Evolutionary conservation across 2,329 filamentous ascomycete genomes (phyloP), one percentile per base, ranked within the genome.

Genomic region (Chalaropsis thielavioides): DNA sequence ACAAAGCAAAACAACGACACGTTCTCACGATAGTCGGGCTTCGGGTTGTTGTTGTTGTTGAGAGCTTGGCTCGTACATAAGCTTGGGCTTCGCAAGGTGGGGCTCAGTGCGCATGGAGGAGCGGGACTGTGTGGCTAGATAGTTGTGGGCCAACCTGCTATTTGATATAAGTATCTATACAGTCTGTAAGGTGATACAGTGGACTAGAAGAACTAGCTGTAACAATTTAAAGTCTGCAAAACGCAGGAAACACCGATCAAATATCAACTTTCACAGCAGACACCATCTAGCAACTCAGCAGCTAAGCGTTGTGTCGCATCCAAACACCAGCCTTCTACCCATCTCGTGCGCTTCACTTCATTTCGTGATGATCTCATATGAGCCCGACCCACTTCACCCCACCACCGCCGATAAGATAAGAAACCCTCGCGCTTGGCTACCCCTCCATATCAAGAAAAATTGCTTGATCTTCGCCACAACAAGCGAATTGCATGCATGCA

Each of bases 321-420:
- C 31, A 58, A 58, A 38, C 15, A 58, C 15, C 15, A n/a, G 15
- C 7, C 35, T 38, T 38, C 5, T 7, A 8, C 27, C 24, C 13
- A 35, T 11, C 7, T 38, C 31, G 10, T 8, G 13, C 17, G 10
- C 27, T 58, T n/a, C 22, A 22, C 27, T 58, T n/a, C 22, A 22
- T 51, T 22, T 24, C 46, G 43, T 35, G 54, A 35, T 58, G 54
- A 58, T 58, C 54, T 58, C 54, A 38, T 58, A 19, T 24, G 11
- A 35, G 17, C 54, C 17, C 17, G 27, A 35, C 46, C 15, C 51
- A 64, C 31, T 22, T 19, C 22, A 46, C 7, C 22, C 24, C 61
- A 31, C 31, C 27, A 35, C 40, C 22, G 43, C 54, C 54, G 54
- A 64, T 64, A 64, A 64, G 62, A 64, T 64, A 64, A 64, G 38